Evolutionary conservation across 208 protist species (phyloP), one percentile per base, ranked within the genome.

Genomic region (Paratrypanosoma confusum): DNA sequence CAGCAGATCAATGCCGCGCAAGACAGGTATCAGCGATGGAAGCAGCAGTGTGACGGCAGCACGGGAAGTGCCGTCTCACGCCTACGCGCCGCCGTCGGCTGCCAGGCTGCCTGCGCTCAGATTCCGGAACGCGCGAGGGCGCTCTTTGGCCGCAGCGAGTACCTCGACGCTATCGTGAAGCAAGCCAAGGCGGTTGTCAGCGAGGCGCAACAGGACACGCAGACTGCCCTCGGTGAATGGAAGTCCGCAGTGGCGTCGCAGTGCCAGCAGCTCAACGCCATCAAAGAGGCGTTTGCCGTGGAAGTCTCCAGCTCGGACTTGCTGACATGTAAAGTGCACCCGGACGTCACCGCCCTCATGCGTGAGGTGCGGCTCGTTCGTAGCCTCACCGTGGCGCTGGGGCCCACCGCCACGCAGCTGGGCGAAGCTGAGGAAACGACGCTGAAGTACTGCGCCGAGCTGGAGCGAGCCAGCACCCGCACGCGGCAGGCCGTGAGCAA

Each of bases 401-500:
- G 42, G n/a, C 21, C 11, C 22, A 52, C 20, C 44, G 33, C 11
- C 35, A 54, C 17, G 8, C 33, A 11, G 2, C 44, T 84, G 26
- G 76, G 61, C 60, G 53, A 51, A 23, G 52, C 55, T 14, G 47
- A 59, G 7, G 61, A 71, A 44, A 1, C 29, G 3, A 49, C 32
- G 24, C 34, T 67, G 8, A 71, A 67, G 39, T 57, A 65, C 29
- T 81, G 74, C 46, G 69, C 75, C 53, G 50, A 70, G 24, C 60
- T 93, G 14, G 31, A 68, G 26, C 36, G 52, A 0, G 74, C 71
- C 1, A 57, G 66, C 1, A 49, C 69, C 18, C 65, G 70, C 13
- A 87, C 61, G 27, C 82, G 81, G 62, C 81, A 88, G 44, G 66
- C 71, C 33, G 72, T 89, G 7, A 66, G 60, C 27, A 90, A 87